Conservation (phyloP, 768 basidiomycete genomes). For the Suillus subaureus region DNA sequence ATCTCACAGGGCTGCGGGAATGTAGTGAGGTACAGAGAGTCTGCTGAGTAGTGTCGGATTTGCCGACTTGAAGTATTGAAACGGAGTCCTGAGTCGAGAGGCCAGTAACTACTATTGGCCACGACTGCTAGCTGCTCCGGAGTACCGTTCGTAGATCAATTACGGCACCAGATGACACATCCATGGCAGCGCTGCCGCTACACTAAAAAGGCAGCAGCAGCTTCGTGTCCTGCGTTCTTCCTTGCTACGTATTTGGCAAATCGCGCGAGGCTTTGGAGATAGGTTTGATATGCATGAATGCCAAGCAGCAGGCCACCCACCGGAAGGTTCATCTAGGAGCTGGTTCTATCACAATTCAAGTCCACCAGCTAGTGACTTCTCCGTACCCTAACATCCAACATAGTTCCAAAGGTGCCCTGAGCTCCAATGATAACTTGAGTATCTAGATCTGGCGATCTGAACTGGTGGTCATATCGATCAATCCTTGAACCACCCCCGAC, state of each 20-base stretch:
- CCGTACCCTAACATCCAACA: background rate
- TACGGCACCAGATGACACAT: background rate
- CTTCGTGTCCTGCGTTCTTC: too few relatives aligned
- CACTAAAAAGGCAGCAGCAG: too few relatives aligned
- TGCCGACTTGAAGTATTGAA: background rate
- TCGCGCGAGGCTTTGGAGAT: too few relatives aligned
- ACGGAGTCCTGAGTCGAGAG: too few relatives aligned
- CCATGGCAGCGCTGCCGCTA: too few relatives aligned
- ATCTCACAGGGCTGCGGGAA: background rate
- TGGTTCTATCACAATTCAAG: too few relatives aligned
- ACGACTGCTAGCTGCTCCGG: too few relatives aligned
- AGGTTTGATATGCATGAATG: background rate
- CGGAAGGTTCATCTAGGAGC: background rate
- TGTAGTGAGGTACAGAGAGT: background rate
- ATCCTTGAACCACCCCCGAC: background rate
- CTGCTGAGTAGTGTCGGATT: background rate
- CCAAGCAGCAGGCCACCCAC: background rate
- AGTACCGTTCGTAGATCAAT: background rate
- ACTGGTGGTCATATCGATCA: background rate
- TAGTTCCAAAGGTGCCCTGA: background rate
- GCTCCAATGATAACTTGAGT: background rate
- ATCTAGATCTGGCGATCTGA: background rate
- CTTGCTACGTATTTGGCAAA: too few relatives aligned
- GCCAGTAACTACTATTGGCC: too few relatives aligned
- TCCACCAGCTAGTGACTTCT: too few relatives aligned